A percentile compares a stretch with the other conserved stretches of the same genome.
phyloP scores from a whole-genome alignment of 2,329 filamentous ascomycete genomes.

The Davidsoniella eucalypti region DNA sequence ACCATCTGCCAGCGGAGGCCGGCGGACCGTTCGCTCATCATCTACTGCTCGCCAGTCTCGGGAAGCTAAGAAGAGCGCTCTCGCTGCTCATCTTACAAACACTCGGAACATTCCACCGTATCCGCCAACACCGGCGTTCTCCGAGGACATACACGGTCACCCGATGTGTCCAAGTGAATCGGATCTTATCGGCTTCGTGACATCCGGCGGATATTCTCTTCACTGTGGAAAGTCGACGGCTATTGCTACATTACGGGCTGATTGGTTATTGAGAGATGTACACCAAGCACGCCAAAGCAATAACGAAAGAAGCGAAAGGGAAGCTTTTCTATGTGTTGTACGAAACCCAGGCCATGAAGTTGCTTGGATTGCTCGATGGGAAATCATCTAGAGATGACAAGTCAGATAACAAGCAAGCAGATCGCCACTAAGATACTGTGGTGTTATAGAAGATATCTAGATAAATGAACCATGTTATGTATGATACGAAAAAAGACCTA shows the following conservation, averaged over 20 bases:
- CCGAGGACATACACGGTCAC: conserved; percentile 30
- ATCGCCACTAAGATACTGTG: neutral
- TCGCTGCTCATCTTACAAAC: conserved; percentile 32
- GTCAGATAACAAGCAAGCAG: neutral
- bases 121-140: conserved; percentile 19
- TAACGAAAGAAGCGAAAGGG: conserved; percentile 20
- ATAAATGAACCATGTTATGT: neutral
- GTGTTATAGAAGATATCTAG: neutral
- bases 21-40: conserved; percentile 14
- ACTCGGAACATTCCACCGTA: conserved; percentile 18
- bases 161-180: conserved; percentile 54
- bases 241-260: conserved; percentile 45
- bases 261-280: conserved; percentile 1
- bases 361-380: conserved; percentile 68
- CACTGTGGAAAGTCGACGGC: conserved; percentile 59
- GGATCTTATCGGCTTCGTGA: conserved; percentile 81
- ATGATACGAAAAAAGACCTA: neutral
- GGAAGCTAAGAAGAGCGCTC: conserved; percentile 26
- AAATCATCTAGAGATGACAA: conserved; percentile 31
- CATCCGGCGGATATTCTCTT: conserved; percentile 69
- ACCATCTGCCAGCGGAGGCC: conserved; percentile 14
- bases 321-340: conserved; percentile 54
- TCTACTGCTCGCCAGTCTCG: conserved; percentile 12
- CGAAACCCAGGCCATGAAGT: conserved; percentile 63
- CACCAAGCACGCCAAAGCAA: conserved; percentile 10